Evolutionary conservation across 1,284 basidiomycete species (phyloP), one percentile per base, ranked within the genome.

Genomic region (Malassezia globosa): DNA sequence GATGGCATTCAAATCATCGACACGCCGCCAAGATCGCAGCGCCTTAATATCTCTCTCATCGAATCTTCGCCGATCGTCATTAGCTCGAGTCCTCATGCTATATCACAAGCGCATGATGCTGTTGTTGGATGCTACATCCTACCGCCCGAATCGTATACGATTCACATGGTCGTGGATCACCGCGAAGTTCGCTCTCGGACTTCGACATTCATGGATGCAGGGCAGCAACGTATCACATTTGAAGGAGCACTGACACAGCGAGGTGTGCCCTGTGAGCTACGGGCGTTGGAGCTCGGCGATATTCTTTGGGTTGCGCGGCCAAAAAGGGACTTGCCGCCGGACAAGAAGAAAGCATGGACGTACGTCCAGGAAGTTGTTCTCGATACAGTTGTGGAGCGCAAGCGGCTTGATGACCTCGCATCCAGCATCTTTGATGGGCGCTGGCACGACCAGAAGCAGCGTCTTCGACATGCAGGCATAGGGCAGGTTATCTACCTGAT

Each of bases 301-400:
- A 76, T 77, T 50, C 66, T 76, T 22, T 80, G 79, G 79, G 68
- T 80, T 13, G 78, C 78, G 1, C 67, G 72, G 22, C 48, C 73
- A 23, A 63, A 58, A 14, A 72, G 73, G n/a, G 26, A 45, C 19
- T 10, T 33, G 60, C 58, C 7, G 61, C 60, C 16, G 65, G 67
- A 1, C 41, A 51, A 1, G 5, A 37, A 41, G 11, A 23, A 36
- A 11, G 23, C 21, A 22, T 51, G 49, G 49, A 13, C 31, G 19
- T 18, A 21, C 11, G 31, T 46, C 10, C 43, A 46, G 5, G 77
- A 79, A 46, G 75, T 76, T 51, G 76, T 78, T 14, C 64, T 80
- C 31, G 77, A 80, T 55, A 77, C 74, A 46, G 76, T 79, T 8
- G 73, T 77, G 4, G 79, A 80, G 68, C 65, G 78, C 41, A 80